Conservation (phyloP, 2,329 filamentous ascomycete genomes). For the Pyrenophora tritici-repentis region DNA sequence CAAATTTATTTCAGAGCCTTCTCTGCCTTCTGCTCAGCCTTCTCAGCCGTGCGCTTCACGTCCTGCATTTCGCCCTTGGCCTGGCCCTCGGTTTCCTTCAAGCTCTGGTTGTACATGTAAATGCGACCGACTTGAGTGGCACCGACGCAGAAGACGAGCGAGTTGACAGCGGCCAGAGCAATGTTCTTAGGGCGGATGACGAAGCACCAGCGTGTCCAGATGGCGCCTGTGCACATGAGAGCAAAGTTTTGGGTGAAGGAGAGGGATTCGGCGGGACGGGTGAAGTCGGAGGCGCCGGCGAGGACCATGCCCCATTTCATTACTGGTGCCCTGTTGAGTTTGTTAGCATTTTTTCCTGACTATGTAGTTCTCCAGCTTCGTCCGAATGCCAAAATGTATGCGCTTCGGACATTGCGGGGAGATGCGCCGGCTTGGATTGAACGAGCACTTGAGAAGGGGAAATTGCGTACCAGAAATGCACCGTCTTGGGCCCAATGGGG, state of each 20-base stretch:
- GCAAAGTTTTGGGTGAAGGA: conserved; percentile 91
- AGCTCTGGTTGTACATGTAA: conserved; percentile 64
- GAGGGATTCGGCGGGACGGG: conserved; percentile 88
- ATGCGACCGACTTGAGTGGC: conserved; percentile 82
- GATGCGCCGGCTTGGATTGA: not conserved
- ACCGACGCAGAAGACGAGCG: conserved; percentile 91
- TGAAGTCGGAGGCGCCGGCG: conserved; percentile 88
- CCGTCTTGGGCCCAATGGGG: conserved; percentile 68
- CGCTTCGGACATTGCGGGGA: conserved; percentile 13
- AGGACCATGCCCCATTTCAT: conserved; percentile 96
- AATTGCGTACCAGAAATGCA: conserved; percentile 86
- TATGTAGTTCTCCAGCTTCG: too few species aligned
- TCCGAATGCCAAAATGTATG: not conserved
- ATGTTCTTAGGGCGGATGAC: conserved; percentile 94
- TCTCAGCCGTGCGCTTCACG: conserved; percentile 38
- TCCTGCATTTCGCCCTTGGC: conserved; percentile 44
- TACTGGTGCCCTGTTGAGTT: conserved; percentile 74
- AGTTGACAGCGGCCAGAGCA: conserved; percentile 94
- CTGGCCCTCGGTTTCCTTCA: conserved; percentile 57
- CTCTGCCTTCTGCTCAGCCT: conserved; percentile 30
- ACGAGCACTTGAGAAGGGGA: not conserved
- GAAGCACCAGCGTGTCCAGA: conserved; percentile 99
- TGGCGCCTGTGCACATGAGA: conserved; percentile 85
- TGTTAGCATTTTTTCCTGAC: conserved; percentile 3
- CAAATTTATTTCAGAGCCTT: conserved; percentile 12